Evolutionary conservation across 129 eudicot species (phyloP).

Genomic region (Chrysanthemum makinoi): DNA sequence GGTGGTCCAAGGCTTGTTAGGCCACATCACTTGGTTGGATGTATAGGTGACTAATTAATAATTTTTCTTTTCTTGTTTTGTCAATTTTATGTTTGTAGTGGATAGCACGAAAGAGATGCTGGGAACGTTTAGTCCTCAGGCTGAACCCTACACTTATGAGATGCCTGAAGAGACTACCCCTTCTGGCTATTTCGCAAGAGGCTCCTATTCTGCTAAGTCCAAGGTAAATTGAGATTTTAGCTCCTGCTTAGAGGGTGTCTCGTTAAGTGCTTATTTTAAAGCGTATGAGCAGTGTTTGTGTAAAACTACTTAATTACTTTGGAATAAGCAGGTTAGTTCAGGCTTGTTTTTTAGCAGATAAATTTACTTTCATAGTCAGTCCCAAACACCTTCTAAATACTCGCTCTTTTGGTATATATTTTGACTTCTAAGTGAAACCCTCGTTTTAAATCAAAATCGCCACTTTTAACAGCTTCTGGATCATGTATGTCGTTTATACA

Average conservation of each 20-base stretch:
- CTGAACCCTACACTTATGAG: conserved; percentile 52
- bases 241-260: not conserved
- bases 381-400: too few species aligned
- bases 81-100: conserved; percentile 40
- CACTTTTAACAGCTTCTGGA: not conserved
- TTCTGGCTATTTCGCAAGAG: conserved; percentile 66
- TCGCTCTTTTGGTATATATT: not conserved
- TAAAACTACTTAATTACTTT: too few species aligned
- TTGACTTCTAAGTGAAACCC: conserved; percentile 6
- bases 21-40: conserved; percentile 9
- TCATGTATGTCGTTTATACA: not conserved
- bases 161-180: conserved; percentile 74
- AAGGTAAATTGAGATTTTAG: conserved; percentile 32
- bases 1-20: not conserved
- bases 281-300: too few species aligned
- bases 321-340: too few species aligned
- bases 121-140: conserved; percentile 73
- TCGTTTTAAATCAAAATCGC: conserved; percentile 9
- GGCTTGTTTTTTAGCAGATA: too few species aligned
- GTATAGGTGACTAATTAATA: not conserved
- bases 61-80: not conserved
- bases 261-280: not conserved
- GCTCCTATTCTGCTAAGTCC: conserved; percentile 60
- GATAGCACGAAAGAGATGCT: conserved; percentile 62
- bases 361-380: too few species aligned